phyloP scores from a whole-genome alignment of 2,329 filamentous ascomycete species.

The Fusarium domesticum region DNA sequence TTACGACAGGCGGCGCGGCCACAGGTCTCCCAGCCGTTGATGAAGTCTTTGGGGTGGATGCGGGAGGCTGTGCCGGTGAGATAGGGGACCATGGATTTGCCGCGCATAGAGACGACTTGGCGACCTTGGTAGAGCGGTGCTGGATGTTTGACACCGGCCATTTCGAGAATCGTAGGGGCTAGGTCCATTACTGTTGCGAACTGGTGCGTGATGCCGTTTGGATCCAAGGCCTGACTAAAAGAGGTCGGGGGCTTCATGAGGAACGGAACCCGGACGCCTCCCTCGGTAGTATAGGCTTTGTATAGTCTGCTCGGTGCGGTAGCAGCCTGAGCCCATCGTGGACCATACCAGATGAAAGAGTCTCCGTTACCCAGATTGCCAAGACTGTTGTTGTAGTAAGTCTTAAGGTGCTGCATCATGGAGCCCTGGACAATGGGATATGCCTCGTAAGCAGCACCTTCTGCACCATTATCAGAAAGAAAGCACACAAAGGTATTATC shows the following conservation, averaged over 20 bases:
- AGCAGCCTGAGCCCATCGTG: conserved; percentile 31
- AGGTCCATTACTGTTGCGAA: conserved; percentile 48
- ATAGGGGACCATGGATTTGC: conserved; percentile 44
- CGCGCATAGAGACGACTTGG: conserved; percentile 50
- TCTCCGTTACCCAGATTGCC: conserved; percentile 13
- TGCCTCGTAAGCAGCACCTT: conserved; percentile 46
- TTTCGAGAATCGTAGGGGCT: conserved; percentile 45
- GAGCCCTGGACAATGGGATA: conserved; percentile 13
- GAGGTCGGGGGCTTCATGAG: conserved; percentile 35
- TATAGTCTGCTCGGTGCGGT: conserved; percentile 39
- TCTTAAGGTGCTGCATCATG: conserved; percentile 24
- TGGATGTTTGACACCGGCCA: conserved; percentile 44
- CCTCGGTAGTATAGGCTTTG: conserved; percentile 43
- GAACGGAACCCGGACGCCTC: conserved; percentile 52
- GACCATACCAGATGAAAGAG: conserved; percentile 19
- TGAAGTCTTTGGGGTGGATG: conserved; percentile 46
- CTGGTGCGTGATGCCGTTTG: conserved; percentile 13
- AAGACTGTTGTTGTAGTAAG: conserved; percentile 18
- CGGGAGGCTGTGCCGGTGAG: conserved; percentile 38
- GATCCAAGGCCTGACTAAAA: conserved; percentile 7
- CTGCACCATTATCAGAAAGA: conserved; percentile 61
- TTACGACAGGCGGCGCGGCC: conserved; percentile 51
- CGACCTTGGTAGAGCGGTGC: conserved; percentile 40
- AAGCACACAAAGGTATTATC: conserved; percentile 65
- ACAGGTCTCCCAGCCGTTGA: conserved; percentile 55